Conservation (phyloP, 371 early-diverging fungal species). For the Funneliformis caledonium region DNA sequence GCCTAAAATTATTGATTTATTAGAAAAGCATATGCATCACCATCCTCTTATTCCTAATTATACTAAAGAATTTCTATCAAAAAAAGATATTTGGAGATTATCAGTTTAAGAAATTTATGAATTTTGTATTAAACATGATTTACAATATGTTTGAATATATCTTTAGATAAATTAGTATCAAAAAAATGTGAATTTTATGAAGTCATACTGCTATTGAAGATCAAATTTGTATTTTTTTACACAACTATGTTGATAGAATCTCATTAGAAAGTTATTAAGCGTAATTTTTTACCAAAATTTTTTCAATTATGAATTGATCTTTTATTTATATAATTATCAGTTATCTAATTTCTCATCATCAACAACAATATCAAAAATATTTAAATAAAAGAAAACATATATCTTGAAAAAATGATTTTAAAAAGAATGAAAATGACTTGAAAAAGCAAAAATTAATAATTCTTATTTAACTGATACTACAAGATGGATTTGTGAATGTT, state of each 20-base stretch:
- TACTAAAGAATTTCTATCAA: too few relatives aligned
- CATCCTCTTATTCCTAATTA: too few relatives aligned
- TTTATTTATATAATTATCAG: neutral
- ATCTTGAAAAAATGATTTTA: neutral
- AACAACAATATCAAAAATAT: neutral
- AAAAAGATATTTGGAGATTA: too few relatives aligned
- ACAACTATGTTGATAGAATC: neutral
- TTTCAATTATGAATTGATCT: neutral
- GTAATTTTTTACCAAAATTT: slow-evolving; percentile 1
- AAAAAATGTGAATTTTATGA: too few relatives aligned
- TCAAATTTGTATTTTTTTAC: neutral
- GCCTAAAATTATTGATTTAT: too few relatives aligned
- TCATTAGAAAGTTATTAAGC: slow-evolving; percentile 15
- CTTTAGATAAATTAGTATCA: too few relatives aligned
- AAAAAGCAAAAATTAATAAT: neutral
- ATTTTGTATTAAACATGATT: too few relatives aligned
- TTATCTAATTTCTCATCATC: neutral
- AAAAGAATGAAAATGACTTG: neutral
- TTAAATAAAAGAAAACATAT: neutral
- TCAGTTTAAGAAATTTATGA: too few relatives aligned
- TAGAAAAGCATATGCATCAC: too few relatives aligned
- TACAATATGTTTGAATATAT: too few relatives aligned
- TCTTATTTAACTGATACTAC: neutral
- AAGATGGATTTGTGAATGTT: neutral
- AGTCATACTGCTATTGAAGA: too few relatives aligned